These are phyloP conservation scores for Colletotrichum lini DNA, from an alignment of 2,329 filamentous ascomycete genomes.

Conservation along the genomic window DNA sequence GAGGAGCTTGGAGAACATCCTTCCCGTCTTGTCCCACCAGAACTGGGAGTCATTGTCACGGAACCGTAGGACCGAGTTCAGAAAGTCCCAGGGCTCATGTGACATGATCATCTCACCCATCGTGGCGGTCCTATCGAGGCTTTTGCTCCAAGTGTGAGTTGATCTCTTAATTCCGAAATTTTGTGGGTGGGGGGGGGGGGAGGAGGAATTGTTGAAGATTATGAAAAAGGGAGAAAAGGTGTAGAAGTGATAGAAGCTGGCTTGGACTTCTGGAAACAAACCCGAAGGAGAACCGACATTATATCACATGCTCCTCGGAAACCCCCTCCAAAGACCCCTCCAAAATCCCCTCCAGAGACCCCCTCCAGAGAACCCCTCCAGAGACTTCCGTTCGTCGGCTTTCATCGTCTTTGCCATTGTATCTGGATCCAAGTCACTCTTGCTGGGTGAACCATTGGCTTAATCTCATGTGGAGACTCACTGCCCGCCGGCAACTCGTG, in stretches of 20 bases:
- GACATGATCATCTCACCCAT: constrained; percentile 41
- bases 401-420: neutral
- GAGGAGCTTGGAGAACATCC: constrained; percentile 39
- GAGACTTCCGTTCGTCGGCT: neutral
- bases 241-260: neutral
- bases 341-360: too few species aligned
- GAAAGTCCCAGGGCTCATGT: constrained; percentile 36
- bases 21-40: constrained; percentile 38
- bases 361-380: too few species aligned
- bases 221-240: neutral
- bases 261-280: neutral
- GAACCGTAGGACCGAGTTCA: constrained; percentile 37
- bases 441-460: constrained; percentile 12
- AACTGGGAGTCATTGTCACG: constrained; percentile 39
- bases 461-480: constrained; percentile 12
- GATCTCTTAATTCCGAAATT: too few species aligned
- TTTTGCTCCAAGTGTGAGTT: neutral
- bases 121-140: neutral
- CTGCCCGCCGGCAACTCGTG: neutral
- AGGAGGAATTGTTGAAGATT: neutral
- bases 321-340: neutral
- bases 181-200: too few species aligned
- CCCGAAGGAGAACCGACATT: neutral
- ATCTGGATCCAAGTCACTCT: constrained; percentile 3
- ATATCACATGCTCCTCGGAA: constrained; percentile 17